Conservation (phyloP, 2,329 filamentous ascomycete species). For the Tolypocladium inflatum region DNA sequence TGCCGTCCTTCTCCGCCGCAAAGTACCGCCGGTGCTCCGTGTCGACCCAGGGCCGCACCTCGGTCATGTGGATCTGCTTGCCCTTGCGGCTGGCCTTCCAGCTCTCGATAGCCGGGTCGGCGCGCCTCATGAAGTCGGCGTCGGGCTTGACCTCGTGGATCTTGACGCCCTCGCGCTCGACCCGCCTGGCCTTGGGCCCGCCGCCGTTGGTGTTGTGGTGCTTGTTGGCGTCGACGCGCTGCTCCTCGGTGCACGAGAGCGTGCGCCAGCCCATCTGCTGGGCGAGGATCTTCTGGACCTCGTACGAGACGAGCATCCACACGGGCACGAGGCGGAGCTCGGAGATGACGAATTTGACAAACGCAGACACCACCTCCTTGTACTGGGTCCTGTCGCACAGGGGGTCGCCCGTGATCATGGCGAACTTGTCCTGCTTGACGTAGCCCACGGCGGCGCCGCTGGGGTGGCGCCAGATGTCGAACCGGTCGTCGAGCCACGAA, state of each 20-base stretch:
- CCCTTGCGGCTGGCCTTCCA: conserved; percentile 78
- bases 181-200: conserved; percentile 67
- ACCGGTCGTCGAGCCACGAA: conserved; percentile 84
- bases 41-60: conserved; percentile 84
- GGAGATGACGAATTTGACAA: conserved; percentile 65
- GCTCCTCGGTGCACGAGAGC: conserved; percentile 79
- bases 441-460: conserved; percentile 83
- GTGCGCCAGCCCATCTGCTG: conserved; percentile 79
- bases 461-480: conserved; percentile 76
- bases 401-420: conserved; percentile 79
- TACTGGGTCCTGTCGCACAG: conserved; percentile 76
- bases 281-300: conserved; percentile 71
- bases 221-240: conserved; percentile 72
- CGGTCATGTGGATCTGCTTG: conserved; percentile 78
- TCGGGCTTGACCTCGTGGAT: conserved; percentile 64
- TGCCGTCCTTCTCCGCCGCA: conserved; percentile 65
- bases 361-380: conserved; percentile 60
- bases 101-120: conserved; percentile 64
- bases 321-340: conserved; percentile 65
- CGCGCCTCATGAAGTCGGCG: conserved; percentile 57
- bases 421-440: conserved; percentile 65
- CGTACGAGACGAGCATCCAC: conserved; percentile 79
- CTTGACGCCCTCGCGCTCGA: conserved; percentile 76
- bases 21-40: conserved; percentile 77
- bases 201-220: conserved; percentile 48